Conservation (phyloP, 2,329 filamentous ascomycete genomes). For the Didymellaceae sp. region DNA sequence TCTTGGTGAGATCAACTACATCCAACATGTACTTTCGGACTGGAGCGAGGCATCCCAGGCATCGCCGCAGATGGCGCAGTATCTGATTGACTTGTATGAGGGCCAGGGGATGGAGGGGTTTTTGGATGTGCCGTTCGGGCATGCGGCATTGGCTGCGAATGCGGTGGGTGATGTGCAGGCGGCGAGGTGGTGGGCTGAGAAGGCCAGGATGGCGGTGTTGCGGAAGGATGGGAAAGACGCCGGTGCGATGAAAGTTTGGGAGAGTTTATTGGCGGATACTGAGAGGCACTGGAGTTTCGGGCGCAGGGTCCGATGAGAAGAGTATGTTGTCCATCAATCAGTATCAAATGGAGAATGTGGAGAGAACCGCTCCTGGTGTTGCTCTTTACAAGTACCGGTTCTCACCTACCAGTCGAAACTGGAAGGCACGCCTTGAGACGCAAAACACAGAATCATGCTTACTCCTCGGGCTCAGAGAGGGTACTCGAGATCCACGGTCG, state of each 20-base stretch:
- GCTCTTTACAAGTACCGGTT: no score
- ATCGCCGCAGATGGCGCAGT: slow-evolving; percentile 38
- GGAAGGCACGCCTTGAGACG: no score
- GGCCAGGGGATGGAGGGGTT: slow-evolving; percentile 49
- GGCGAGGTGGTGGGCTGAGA: slow-evolving; percentile 44
- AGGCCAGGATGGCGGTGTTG: slow-evolving; percentile 44
- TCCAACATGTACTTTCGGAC: no score
- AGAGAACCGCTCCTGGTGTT: no score
- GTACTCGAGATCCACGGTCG: no score
- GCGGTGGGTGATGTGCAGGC: slow-evolving; percentile 32
- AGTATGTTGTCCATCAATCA: no score
- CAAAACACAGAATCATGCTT: no score
- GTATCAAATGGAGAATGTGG: no score
- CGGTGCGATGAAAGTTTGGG: slow-evolving; percentile 43
- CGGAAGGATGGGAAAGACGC: slow-evolving; percentile 49
- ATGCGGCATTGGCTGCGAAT: slow-evolving; percentile 51
- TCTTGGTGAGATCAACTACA: slow-evolving; percentile 43
- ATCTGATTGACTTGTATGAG: slow-evolving; percentile 45
- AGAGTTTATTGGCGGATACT: slow-evolving; percentile 36
- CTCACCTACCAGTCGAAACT: no score
- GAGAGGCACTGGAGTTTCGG: slow-evolving; percentile 43
- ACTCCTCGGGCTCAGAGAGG: no score
- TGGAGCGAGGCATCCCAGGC: slow-evolving; percentile 30
- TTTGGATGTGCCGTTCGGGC: slow-evolving; percentile 49
- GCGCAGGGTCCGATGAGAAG: no score